Base-by-base conservation (phyloP, 495 filamentous ascomycete species). In the Xeromyces bisporus region DNA sequence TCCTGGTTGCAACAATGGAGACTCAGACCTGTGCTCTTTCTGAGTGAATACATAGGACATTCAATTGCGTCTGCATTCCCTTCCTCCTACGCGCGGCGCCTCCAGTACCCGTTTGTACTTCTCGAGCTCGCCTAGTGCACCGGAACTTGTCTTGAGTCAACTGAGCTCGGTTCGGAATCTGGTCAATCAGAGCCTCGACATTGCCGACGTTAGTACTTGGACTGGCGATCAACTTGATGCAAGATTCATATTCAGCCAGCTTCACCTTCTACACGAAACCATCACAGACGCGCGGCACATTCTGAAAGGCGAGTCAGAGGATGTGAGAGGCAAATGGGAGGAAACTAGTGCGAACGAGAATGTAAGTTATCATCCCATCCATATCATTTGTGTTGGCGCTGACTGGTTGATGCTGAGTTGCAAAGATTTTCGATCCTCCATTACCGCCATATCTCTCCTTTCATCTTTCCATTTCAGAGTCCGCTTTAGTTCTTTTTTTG, bases 131-230 rank as follows among this genome's bases (percentile, higher is more conserved):
- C 56, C 65, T 13, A 47, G 47, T 28, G 62, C 66, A 3, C 65
- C 69, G 15, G 61, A 58, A 9, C 44, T 75, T 7, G 56, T 66
- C 16, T 66, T 94, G 30, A 58, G 66, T 15, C 73, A 84, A 29
- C 62, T 94, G 15, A 62, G 67, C n/a, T 58, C 67, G 28, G 67
- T 87, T 17, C 66, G 77, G 27, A 66, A 71, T 15, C 61, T 80
- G n/a, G 75, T 94, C 37, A 80, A 78, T 33, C 66, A 77, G 36
- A 69, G 73, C 20, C 67, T 93, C 31, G 81, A 85, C 47, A 66
- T 87, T 35, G 68, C 91, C 12, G 72, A 78, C 43, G 70, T 86
- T 14, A 80, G 77, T 33, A 69, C 71, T 13, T 77, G 69, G 55
- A 76, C 74, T 20, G 62, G 72, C 18, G 60, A 75, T 46, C 50